A percentile compares a stretch with the other conserved stretches of the same genome.
These are phyloP conservation scores for Epichloe gansuensis DNA, from an alignment of 2,329 filamentous ascomycete genomes.

Conservation along the genomic window DNA sequence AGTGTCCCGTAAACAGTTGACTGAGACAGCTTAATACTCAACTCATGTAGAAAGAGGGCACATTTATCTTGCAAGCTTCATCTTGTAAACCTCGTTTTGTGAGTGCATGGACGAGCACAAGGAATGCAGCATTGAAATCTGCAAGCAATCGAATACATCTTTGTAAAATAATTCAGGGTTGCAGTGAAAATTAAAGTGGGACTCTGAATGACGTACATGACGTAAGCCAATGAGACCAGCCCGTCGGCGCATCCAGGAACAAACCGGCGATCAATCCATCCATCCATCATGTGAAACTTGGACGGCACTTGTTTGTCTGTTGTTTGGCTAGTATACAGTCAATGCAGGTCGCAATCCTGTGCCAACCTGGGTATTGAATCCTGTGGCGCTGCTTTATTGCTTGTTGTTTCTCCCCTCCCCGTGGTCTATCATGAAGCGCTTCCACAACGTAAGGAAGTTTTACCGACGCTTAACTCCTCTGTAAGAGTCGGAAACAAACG, in stretches of 20 bases:
- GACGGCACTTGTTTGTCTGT: not conserved
- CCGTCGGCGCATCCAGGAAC: not conserved
- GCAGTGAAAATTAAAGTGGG: too few relatives aligned
- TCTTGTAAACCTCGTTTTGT: too few relatives aligned
- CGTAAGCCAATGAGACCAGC: constrained; percentile 6
- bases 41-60: too few relatives aligned
- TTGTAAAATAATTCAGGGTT: too few relatives aligned
- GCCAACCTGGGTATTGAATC: not conserved
- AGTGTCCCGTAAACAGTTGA: too few relatives aligned
- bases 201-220: not conserved
- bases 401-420: not conserved
- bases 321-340: not conserved
- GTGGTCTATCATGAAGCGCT: constrained; percentile 7
- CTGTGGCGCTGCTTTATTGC: not conserved
- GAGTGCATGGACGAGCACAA: too few relatives aligned
- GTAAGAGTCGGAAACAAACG: not conserved
- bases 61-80: too few relatives aligned
- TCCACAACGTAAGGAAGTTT: constrained; percentile 5
- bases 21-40: too few relatives aligned
- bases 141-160: too few relatives aligned
- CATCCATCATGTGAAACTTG: not conserved
- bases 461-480: constrained; percentile 3
- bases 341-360: not conserved
- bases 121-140: too few relatives aligned
- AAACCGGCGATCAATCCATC: not conserved